phyloP scores from a whole-genome alignment of 306 rosid species.

The Lupinus albus region DNA sequence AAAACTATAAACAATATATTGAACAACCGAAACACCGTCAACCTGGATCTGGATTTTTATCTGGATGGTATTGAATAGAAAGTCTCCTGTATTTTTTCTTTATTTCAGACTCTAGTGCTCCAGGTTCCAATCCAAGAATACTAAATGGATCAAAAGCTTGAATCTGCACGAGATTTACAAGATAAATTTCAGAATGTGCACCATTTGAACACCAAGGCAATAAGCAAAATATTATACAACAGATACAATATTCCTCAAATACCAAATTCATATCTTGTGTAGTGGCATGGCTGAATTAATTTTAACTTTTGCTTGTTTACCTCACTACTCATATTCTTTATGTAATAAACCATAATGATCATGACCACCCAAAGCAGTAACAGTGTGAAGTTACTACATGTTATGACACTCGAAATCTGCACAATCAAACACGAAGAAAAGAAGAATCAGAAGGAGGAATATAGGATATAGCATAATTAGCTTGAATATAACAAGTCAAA shows the following conservation, averaged over 20 bases:
- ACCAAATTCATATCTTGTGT: constrained; percentile 12
- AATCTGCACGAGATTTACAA: constrained; percentile 51
- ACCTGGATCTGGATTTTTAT: constrained; percentile 99
- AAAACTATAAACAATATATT: constrained; percentile 27
- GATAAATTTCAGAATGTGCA: constrained; percentile 26
- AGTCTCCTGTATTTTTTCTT: constrained; percentile 91
- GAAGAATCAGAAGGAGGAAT: constrained; percentile 17
- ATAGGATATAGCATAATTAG: not conserved
- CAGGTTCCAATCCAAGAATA: constrained; percentile 82
- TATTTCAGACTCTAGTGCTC: constrained; percentile 74
- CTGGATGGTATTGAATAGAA: constrained; percentile 89
- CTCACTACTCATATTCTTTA: constrained; percentile 81
- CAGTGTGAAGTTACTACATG: constrained; percentile 73
- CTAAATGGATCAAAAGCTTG: constrained; percentile 88
- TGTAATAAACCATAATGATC: constrained; percentile 85
- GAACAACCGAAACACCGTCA: constrained; percentile 49
- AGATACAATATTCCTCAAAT: constrained; percentile 29
- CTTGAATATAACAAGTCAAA: not conserved
- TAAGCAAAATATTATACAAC: constrained; percentile 24
- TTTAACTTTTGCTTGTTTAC: constrained; percentile 50
- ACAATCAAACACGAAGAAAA: constrained; percentile 30
- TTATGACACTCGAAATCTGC: constrained; percentile 91
- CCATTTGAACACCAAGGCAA: constrained; percentile 16
- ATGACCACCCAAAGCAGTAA: constrained; percentile 84
- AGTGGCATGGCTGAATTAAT: constrained; percentile 13